Evolutionary conservation across 768 basidiomycete genomes (phyloP).

Genomic region (Auriscalpium orientale): DNA sequence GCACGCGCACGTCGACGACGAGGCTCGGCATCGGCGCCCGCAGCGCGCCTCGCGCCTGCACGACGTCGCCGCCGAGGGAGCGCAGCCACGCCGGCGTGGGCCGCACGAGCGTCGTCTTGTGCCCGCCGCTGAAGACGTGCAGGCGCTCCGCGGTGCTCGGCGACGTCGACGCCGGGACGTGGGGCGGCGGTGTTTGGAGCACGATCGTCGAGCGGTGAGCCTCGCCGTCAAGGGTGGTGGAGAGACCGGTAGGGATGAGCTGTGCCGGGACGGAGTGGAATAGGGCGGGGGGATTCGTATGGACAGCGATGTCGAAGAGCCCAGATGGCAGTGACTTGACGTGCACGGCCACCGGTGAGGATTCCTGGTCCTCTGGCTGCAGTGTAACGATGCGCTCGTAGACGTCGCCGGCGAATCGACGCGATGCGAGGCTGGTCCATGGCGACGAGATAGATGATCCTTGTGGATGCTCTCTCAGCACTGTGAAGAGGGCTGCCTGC

Average conservation of each 20-base stretch:
- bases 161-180: slow-evolving; percentile 45
- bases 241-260: slow-evolving; percentile 46
- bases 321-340: slow-evolving; percentile 37
- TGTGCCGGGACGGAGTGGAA: slow-evolving; percentile 43
- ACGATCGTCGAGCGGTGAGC: slow-evolving; percentile 61
- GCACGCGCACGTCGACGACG: slow-evolving; percentile 81
- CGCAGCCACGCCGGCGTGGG: slow-evolving; percentile 66
- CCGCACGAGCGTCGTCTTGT: slow-evolving; percentile 58
- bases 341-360: slow-evolving; percentile 26
- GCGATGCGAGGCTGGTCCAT: slow-evolving; percentile 63
- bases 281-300: slow-evolving; percentile 30
- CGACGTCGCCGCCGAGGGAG: slow-evolving; percentile 53
- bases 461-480: slow-evolving; percentile 49
- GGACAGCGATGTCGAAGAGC: slow-evolving; percentile 41
- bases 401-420: slow-evolving; percentile 71
- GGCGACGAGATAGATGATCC: slow-evolving; percentile 33
- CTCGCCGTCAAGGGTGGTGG: slow-evolving; percentile 44
- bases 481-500: slow-evolving; percentile 72
- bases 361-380: slow-evolving; percentile 45
- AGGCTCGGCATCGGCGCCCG: slow-evolving; percentile 91
- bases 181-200: slow-evolving; percentile 52
- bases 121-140: slow-evolving; percentile 62
- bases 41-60: slow-evolving; percentile 55
- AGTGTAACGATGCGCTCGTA: slow-evolving; percentile 56
- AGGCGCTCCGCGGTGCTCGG: slow-evolving; percentile 61